Percentiles rank a stretch among this genome's conserved stretches.
phyloP scores from a whole-genome alignment of 495 filamentous ascomycete species.

The Physcia stellaris region DNA sequence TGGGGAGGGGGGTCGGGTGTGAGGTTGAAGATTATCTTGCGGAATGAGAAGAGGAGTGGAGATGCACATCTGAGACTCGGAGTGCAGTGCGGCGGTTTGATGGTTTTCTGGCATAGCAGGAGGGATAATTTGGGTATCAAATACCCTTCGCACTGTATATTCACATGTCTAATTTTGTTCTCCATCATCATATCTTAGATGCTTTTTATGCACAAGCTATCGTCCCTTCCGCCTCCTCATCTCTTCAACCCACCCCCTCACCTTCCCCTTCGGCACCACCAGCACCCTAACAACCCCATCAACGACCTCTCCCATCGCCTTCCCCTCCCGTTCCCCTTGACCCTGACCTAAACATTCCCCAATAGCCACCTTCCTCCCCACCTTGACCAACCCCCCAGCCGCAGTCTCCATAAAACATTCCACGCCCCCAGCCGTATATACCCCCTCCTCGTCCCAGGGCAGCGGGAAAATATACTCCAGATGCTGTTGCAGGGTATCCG shows the following conservation, averaged over 20 bases:
- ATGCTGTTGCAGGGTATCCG: constrained; percentile 52
- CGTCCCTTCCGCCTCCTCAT: constrained; percentile 58
- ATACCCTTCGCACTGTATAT: too few species aligned
- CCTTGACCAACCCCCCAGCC: constrained; percentile 69
- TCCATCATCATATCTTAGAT: too few species aligned
- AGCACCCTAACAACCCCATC: constrained; percentile 74
- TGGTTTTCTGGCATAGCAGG: too few species aligned
- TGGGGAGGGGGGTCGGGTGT: constrained; percentile 57
- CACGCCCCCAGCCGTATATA: constrained; percentile 51
- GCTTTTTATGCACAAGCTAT: too few species aligned
- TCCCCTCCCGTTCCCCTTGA: constrained; percentile 61
- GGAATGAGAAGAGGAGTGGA: too few species aligned
- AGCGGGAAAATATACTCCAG: constrained; percentile 81
- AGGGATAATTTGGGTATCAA: too few species aligned
- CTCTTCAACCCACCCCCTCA: constrained; percentile 61
- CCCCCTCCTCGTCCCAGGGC: constrained; percentile 70
- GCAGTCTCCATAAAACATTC: constrained; percentile 82
- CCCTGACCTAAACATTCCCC: constrained; percentile 58
- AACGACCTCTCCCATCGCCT: constrained; percentile 70
- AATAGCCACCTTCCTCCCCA: constrained; percentile 70
- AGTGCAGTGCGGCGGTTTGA: too few species aligned
- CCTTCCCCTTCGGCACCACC: constrained; percentile 58
- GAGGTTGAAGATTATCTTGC: constrained; percentile 59
- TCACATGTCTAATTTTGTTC: too few species aligned
- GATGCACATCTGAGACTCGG: too few species aligned